Evolutionary conservation across 2,329 filamentous ascomycete species (phyloP), one percentile per base, ranked within the genome.

Genomic region (Colletotrichum salicis): DNA sequence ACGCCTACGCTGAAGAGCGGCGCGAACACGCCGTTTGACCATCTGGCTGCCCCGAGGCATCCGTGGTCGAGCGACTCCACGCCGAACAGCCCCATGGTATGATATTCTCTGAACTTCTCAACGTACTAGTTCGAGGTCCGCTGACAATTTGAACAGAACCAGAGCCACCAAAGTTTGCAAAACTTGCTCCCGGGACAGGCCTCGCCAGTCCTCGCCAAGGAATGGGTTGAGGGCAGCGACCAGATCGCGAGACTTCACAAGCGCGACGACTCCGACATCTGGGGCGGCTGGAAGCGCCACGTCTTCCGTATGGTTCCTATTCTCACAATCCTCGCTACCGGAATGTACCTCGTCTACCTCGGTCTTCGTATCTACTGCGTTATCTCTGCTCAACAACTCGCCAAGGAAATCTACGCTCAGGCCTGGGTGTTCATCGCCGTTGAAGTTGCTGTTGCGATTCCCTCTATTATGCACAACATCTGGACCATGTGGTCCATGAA

Each of bases 401-500:
- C 80, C 4, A 60, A 77, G 4, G 76, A 80, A 27, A 80, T 80
- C 2, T 90, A 85, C 72, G 80, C 82, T 5, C 84, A 86, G 56
- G 88, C 88, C 2, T 90, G 88, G 88, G 76, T 89, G 7, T 90
- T 90, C 74, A 86, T 90, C 65, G 85, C 80, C 29, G 83, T 89
- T 68, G 88, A 90, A 76, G 77, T 88, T 51, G 80, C 82, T n/a
- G 83, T 86, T 8, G 86, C 87, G 5, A 82, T 89, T 64, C 88
- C 88, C 6, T 84, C 86, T 4, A 79, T 89, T 45, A 84, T 89
- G 81, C 88, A 90, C 80, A 88, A 88, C 75, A 80, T 84, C 48
- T 90, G 87, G 86, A 88, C 87, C 1, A 86, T 90, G 83, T 84
- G 85, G 80, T 85, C 87, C 0, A 79, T 89, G 73, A 89, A 89